Evolutionary conservation across 129 eudicot genomes (phyloP).

Genomic region (Lactuca sativa): DNA sequence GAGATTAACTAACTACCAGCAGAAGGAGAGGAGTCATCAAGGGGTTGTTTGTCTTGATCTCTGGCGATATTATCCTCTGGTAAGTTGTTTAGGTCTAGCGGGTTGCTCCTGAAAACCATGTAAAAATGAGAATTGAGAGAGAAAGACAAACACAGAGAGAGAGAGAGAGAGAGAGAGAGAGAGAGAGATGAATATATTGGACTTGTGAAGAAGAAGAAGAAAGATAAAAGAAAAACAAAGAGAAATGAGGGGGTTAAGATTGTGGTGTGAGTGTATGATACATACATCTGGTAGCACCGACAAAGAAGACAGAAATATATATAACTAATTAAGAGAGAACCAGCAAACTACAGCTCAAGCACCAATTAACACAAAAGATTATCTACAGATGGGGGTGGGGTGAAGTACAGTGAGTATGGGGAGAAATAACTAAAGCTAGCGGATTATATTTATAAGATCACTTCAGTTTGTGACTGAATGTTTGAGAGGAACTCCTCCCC

Average conservation of each 20-base stretch:
- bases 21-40: slow-evolving; percentile 78
- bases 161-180: not conserved
- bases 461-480: slow-evolving; percentile 55
- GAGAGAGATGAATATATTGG: not conserved
- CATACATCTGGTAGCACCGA: slow-evolving; percentile 43
- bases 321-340: slow-evolving; percentile 29
- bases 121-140: not conserved
- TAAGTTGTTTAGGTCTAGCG: slow-evolving; percentile 87
- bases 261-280: slow-evolving; percentile 33
- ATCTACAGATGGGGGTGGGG: slow-evolving; percentile 28
- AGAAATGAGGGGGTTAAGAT: not conserved
- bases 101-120: slow-evolving; percentile 77
- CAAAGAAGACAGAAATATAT: slow-evolving; percentile 35
- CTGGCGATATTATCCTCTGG: slow-evolving; percentile 79
- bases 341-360: slow-evolving; percentile 11
- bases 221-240: too few relatives aligned
- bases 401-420: not conserved
- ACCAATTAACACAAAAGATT: slow-evolving; percentile 18
- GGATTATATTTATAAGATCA: slow-evolving; percentile 38
- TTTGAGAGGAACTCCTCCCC: slow-evolving; percentile 4
- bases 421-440: slow-evolving; percentile 34
- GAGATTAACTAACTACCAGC: slow-evolving; percentile 33
- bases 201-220: not conserved
- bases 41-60: slow-evolving; percentile 57
- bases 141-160: not conserved